Evolutionary conservation across 345 rosid species (phyloP).

Genomic region (Eucalyptus decipiens): DNA sequence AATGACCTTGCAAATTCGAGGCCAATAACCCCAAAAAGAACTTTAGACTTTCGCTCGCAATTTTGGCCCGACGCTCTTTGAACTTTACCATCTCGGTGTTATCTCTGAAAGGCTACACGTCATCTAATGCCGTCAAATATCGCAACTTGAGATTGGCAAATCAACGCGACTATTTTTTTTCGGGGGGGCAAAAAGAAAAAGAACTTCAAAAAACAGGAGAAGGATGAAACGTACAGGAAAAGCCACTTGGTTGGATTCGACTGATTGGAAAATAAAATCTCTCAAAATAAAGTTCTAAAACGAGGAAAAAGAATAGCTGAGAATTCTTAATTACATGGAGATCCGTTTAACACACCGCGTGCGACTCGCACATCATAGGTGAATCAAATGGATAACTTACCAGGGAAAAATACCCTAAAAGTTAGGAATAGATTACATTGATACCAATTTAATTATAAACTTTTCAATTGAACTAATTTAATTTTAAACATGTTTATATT

Average conservation of each 20-base stretch:
- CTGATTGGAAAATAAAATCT: not conserved
- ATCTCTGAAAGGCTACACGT: not conserved
- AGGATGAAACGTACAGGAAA: not conserved
- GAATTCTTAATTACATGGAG: not conserved
- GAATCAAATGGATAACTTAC: not conserved
- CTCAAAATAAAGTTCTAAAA: not conserved
- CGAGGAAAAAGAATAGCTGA: not conserved
- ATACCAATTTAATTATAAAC: rapidly evolving
- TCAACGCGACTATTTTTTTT: not conserved
- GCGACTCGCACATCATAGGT: not conserved
- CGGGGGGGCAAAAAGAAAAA: not conserved
- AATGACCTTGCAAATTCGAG: not conserved
- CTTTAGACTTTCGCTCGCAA: not conserved
- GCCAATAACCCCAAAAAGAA: not conserved
- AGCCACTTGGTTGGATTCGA: not conserved
- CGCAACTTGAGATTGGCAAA: not conserved
- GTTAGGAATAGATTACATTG: rapidly evolving
- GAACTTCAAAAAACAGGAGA: not conserved
- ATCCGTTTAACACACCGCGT: not conserved
- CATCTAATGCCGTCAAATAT: not conserved
- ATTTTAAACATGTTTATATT: too few species aligned
- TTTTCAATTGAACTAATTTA: too few species aligned
- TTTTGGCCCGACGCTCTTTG: not conserved
- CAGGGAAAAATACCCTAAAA: not conserved
- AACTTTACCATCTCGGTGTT: not conserved